Base-by-base conservation (phyloP, 2,329 filamentous ascomycete genomes). In the Phaeosphaeriaceae sp. region DNA sequence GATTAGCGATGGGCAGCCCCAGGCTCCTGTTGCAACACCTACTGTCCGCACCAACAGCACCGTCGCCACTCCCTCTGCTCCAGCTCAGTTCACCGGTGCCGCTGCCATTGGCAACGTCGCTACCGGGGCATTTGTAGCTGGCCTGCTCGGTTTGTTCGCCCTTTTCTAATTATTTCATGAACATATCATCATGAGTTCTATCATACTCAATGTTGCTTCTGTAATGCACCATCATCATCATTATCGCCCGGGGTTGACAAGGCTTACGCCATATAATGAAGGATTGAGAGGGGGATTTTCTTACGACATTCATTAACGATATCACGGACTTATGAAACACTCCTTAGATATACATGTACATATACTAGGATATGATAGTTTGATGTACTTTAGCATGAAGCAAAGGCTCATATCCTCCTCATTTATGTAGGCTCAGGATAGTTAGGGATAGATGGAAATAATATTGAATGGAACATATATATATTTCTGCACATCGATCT, bases 71-170 rank as follows among this genome's bases (percentile, higher is more conserved):
- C 35, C 21, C 3, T 37, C 61, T 9, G 4, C 54, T 7, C 20
- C 60, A 1, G 15, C 65, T 3, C 46, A 67, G 48, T 72, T 62
- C 60, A 67, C 68, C 16, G 68, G 68, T 38, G 68, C 67, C 23
- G 69, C 68, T n/a, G 37, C 58, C 2, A 61, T 57, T 21, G 45
- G 50, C 17, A 51, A 50, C 21, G 51, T 54, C 33, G 62, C 55
- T 30, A 15, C 61, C 21, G 64, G 68, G 33, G 68, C 62, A 16
- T 34, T 72, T 20, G 63, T 55, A 11, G 67, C 61, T 28, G 68
- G 63, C 43, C 39, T 71, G 3, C 26, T 69, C 15, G 70, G 58
- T 33, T 46, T 68, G 21, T 58, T 70, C 32, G 63, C 60, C 20
- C 46, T 71, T 50, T 54, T 73, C 42, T 73, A 66, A 64, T 47